A percentile compares a stretch with the other conserved stretches of the same genome.
Evolutionary conservation across 2,329 filamentous ascomycete genomes (phyloP).

Genomic region (Cladosporium sp.): DNA sequence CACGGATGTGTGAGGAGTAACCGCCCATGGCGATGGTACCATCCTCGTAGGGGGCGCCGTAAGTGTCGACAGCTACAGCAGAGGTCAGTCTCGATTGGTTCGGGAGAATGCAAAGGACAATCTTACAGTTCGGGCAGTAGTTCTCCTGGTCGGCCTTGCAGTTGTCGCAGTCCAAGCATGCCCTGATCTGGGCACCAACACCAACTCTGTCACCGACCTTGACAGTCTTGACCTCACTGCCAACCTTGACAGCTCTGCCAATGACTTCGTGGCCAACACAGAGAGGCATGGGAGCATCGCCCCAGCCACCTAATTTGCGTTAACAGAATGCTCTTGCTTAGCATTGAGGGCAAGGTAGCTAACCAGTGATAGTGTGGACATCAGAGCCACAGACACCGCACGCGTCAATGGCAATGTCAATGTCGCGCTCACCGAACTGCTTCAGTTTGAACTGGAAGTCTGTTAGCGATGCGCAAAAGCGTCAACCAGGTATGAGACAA

Average conservation of each 20-base stretch:
- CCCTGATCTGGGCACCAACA: conserved; percentile 52
- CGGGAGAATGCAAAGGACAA: background rate
- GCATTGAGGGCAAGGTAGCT: background rate
- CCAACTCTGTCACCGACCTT: conserved; percentile 49
- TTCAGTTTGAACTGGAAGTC: conserved; percentile 70
- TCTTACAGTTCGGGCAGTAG: conserved; percentile 49
- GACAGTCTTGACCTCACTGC: conserved; percentile 51
- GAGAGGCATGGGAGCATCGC: conserved; percentile 61
- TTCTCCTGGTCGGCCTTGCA: conserved; percentile 56
- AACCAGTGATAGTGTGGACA: conserved; percentile 44
- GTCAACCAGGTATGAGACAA: background rate
- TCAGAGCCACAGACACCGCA: conserved; percentile 63
- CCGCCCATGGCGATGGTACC: conserved; percentile 67
- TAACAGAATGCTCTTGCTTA: conserved; percentile 4
- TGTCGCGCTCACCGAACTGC: conserved; percentile 81
- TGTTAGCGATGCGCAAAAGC: background rate
- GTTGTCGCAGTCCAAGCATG: conserved; percentile 51
- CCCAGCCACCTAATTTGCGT: conserved; percentile 59
- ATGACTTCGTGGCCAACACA: conserved; percentile 66
- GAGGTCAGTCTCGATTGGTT: conserved; percentile 21
- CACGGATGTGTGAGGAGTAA: conserved; percentile 68
- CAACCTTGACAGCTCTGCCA: conserved; percentile 52
- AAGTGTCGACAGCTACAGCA: conserved; percentile 47
- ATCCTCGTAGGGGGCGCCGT: conserved; percentile 51
- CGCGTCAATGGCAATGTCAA: conserved; percentile 83